phyloP scores from a whole-genome alignment of 2,329 filamentous ascomycete species.

The Salinomyces thailandicus region DNA sequence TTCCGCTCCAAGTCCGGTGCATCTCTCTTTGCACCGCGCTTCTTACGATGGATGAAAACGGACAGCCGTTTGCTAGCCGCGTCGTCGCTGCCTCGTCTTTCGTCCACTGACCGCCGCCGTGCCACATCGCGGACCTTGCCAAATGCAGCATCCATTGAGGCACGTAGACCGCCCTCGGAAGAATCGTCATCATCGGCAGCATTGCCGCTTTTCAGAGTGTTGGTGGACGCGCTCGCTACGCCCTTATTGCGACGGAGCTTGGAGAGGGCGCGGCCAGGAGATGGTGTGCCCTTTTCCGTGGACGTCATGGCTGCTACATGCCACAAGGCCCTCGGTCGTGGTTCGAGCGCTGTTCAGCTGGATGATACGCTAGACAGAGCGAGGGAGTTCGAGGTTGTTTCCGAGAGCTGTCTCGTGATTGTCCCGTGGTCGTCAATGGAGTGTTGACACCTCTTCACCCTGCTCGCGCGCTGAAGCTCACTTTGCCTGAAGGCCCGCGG shows the following conservation, averaged over 20 bases:
- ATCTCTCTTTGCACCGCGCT: conserved; percentile 18
- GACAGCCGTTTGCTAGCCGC: conserved; percentile 37
- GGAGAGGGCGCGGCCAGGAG: conserved; percentile 17
- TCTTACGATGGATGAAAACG: conserved; percentile 31
- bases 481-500: too few relatives aligned
- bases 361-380: too few relatives aligned
- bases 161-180: conserved; percentile 17
- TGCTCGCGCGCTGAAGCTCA: too few relatives aligned
- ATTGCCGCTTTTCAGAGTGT: conserved; percentile 18
- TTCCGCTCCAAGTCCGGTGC: conserved; percentile 10
- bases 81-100: conserved; percentile 31
- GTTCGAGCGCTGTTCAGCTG: too few relatives aligned
- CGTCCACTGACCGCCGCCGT: conserved; percentile 29
- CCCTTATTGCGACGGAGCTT: conserved; percentile 22
- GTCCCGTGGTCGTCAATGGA: too few relatives aligned
- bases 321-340: not conserved
- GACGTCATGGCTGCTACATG: not conserved
- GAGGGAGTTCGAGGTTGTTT: too few relatives aligned
- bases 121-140: conserved; percentile 30
- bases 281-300: conserved; percentile 5
- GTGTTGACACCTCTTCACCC: too few relatives aligned
- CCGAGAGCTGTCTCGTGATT: too few relatives aligned
- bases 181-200: conserved; percentile 19
- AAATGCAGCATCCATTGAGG: conserved; percentile 30
- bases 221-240: conserved; percentile 19